Evolutionary conservation across 192 early-diverging fungal genomes (phyloP), one percentile per base, ranked within the genome.

Genomic region (Geranomyces variabilis): DNA sequence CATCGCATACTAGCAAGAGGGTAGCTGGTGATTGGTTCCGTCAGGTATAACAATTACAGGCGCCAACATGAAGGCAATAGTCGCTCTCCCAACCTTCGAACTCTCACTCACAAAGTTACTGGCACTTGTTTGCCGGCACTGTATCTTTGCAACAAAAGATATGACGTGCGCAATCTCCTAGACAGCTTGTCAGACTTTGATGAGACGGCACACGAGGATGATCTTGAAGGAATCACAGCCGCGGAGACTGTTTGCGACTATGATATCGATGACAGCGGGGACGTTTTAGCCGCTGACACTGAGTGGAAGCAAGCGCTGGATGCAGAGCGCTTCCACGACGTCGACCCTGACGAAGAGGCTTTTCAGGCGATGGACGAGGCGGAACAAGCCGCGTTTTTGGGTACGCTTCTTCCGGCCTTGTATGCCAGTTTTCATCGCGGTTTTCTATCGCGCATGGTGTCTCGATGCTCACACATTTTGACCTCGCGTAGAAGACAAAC

Each of bases 101-200:
- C 28, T 29, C 28, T 8, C 22, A 60, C 31, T 33, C n/a, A n/a
- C n/a, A n/a, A n/a, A n/a, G n/a, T n/a, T n/a, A n/a, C n/a, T n/a
- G n/a, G n/a, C n/a, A n/a, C n/a, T n/a, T n/a, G n/a, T n/a, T n/a
- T n/a, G n/a, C n/a, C n/a, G n/a, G n/a, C n/a, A n/a, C n/a, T n/a
- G n/a, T n/a, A n/a, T n/a, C n/a, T n/a, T n/a, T n/a, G n/a, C n/a
- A n/a, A n/a, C 24, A 57, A n/a, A 58, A 90, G 89, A 79, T 90
- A 84, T 59, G 89, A 90, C 70, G 83, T 77, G 21, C 71, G 89
- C 41, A 88, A 90, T 51, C 49, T 90, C 5, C 68, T 89, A 22
- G 83, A 88, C 53, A 79, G 84, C 30, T 67, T 55, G 24, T 67
- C 44, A 13, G 41, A 36, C 41, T 64, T 64, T 36, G 63, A 64